These are phyloP conservation scores for Chaetomidium leptoderma DNA, from an alignment of 495 filamentous ascomycete species.

Conservation along the genomic window DNA sequence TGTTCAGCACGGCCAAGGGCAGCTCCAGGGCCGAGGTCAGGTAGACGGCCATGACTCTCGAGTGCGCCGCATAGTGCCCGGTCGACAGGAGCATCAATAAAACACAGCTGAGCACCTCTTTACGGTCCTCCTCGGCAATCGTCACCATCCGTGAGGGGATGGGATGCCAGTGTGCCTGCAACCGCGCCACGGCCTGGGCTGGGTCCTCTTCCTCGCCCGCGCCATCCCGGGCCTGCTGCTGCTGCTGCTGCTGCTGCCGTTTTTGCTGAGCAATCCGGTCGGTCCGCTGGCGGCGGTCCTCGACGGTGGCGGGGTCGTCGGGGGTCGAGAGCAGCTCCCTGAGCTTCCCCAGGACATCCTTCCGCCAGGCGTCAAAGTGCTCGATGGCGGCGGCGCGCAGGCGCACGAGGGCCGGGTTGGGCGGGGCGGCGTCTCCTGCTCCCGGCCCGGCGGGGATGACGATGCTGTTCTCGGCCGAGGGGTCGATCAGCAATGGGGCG, in stretches of 20 bases:
- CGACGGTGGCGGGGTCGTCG: conserved; percentile 36
- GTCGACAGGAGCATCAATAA: conserved; percentile 66
- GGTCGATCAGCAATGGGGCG: conserved; percentile 15
- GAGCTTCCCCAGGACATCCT: conserved; percentile 32
- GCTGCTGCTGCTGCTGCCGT: conserved; percentile 8
- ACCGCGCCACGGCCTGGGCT: conserved; percentile 28
- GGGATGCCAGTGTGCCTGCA: conserved; percentile 42
- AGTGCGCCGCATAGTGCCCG: conserved; percentile 68
- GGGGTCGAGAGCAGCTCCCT: conserved; percentile 35
- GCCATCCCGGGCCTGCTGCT: neutral
- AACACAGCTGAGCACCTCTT: conserved; percentile 53
- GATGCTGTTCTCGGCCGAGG: conserved; percentile 15
- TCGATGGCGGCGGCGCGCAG: conserved; percentile 35
- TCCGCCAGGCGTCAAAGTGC: conserved; percentile 43
- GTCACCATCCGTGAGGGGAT: conserved; percentile 43
- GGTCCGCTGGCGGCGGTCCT: conserved; percentile 35
- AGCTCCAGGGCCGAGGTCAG: conserved; percentile 61
- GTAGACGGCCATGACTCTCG: conserved; percentile 62
- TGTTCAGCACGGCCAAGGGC: conserved; percentile 53
- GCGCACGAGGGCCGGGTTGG: conserved; percentile 31
- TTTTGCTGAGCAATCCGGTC: conserved; percentile 24
- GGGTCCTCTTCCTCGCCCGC: conserved; percentile 4
- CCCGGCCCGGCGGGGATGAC: conserved; percentile 6
- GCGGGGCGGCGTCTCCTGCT: conserved; percentile 8
- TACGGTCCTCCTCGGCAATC: conserved; percentile 40